Base-by-base conservation (phyloP, 2,329 filamentous ascomycete species). In the Calonectria fujianensis region DNA sequence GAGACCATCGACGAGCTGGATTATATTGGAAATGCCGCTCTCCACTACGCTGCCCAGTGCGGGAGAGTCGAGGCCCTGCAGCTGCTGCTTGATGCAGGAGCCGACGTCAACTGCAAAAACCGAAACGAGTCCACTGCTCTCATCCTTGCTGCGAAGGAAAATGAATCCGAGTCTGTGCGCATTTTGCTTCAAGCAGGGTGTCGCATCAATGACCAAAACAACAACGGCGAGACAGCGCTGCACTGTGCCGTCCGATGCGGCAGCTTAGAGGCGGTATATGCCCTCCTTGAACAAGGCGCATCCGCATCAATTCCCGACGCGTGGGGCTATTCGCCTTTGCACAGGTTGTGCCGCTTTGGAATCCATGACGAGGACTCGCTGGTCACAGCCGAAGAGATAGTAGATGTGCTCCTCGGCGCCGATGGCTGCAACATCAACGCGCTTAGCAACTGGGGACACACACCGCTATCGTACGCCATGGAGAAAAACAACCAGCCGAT, bases 281-380 rank as follows among this genome's bases (percentile, higher is more conserved):
- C 76, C 1, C 51, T 79, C 13, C 45, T 78, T 0, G 29, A 27
- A 0, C 35, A 69, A 2, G 73, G 78, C 5, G 77, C 76, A 48
- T 73, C 75, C 0, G 29, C 24, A 39, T 66, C 57, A 11, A 18
- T 35, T 1, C 54, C 13, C 11, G 5, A 61, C 41, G 0, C 0
- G 0, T 0, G 0, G 3, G 16, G 31, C 13, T 0, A 2, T 0
- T 72, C 70, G 1, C 37, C 70, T 5, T 35, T 79, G 10, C 57
- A 79, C 39, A 0, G 0, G 0, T 2, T 76, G 0, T 8, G 32
- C n/a, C 0, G 1, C 0, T 37, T 14, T 5, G n/a, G 39, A 9
- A 11, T 14, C 4, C 3, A 6, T n/a, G 9, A 20, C 18, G 18
- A 32, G 20, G 14, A n/a, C 9, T 57, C 18, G 1, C 18, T 35